Conservation (phyloP, 2,329 filamentous ascomycete genomes). For the Cladophialophora bantiana region DNA sequence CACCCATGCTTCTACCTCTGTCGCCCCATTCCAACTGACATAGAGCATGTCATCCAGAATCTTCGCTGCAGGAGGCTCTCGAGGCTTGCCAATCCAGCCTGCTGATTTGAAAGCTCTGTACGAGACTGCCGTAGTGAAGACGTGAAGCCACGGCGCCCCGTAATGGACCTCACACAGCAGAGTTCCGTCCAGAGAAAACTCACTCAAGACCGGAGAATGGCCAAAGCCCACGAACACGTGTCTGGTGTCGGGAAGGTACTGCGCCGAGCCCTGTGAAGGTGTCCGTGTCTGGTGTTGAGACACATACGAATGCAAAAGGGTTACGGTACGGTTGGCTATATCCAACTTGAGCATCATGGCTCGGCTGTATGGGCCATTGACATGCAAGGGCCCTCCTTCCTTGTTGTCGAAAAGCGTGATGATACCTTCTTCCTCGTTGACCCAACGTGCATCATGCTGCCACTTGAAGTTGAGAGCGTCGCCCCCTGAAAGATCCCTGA, state of each 20-base stretch:
- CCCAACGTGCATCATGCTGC: slow-evolving; percentile 62
- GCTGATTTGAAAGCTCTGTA: slow-evolving; percentile 61
- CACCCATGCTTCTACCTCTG: slow-evolving; percentile 44
- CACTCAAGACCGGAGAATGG: slow-evolving; percentile 57
- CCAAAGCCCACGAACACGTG: slow-evolving; percentile 60
- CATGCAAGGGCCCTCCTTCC: slow-evolving; percentile 36
- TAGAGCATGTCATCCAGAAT: slow-evolving; percentile 46
- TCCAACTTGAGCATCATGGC: slow-evolving; percentile 55
- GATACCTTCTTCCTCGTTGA: slow-evolving; percentile 40
- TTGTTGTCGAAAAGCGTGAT: slow-evolving; percentile 53
- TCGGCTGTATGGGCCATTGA: slow-evolving; percentile 47
- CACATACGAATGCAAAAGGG: slow-evolving; percentile 50
- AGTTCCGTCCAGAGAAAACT: slow-evolving; percentile 50
- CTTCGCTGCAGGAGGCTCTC: slow-evolving; percentile 39
- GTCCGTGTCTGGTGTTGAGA: slow-evolving; percentile 48
- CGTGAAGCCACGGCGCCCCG: slow-evolving; percentile 46
- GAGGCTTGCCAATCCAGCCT: slow-evolving; percentile 60
- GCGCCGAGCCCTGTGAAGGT: slow-evolving; percentile 52
- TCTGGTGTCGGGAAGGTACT: slow-evolving; percentile 47
- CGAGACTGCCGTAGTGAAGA: slow-evolving; percentile 53
- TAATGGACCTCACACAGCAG: slow-evolving; percentile 62
- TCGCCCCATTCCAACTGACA: slow-evolving; percentile 58
- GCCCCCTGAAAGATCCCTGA: slow-evolving; percentile 51
- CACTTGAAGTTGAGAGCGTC: slow-evolving; percentile 57
- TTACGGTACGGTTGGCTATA: slow-evolving; percentile 52